Conservation (phyloP, 805 yeast genomes). For the Lipomyces orientalis region DNA sequence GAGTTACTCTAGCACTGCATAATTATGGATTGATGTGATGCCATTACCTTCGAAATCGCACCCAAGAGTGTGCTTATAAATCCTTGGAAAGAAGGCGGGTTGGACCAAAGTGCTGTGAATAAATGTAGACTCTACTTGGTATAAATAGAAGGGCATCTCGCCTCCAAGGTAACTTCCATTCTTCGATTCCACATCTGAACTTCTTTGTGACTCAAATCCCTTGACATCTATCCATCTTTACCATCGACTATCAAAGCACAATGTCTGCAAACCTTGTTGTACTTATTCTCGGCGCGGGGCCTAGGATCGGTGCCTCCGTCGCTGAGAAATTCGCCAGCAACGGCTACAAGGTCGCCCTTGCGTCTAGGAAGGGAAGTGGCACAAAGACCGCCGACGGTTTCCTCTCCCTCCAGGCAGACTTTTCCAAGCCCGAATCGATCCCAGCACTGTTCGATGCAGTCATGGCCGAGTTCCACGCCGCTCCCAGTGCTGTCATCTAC, state of each 20-base stretch:
- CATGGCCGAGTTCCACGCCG: not conserved
- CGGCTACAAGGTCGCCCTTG: not conserved
- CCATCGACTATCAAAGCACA: not conserved
- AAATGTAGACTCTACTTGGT: not conserved
- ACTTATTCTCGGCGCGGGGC: not conserved
- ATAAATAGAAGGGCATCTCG: not conserved
- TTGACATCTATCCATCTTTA: not conserved
- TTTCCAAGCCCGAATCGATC: not conserved
- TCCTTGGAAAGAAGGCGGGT: not conserved
- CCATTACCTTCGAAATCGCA: too few relatives aligned
- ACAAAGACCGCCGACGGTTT: not conserved
- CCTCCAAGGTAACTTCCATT: not conserved
- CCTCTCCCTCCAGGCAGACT: not conserved
- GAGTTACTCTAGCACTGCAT: not conserved
- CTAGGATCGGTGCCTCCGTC: not conserved
- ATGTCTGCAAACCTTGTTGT: not conserved
- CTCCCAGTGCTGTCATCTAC: not conserved
- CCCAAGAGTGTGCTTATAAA: not conserved
- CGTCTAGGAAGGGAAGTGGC: not conserved
- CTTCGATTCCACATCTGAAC: not conserved
- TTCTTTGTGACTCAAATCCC: not conserved
- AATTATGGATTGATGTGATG: not conserved
- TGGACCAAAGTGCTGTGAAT: not conserved
- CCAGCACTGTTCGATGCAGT: not conserved
- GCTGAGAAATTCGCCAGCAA: not conserved